A percentile compares a stretch with the other conserved stretches of the same genome.
Evolutionary conservation across 1,284 basidiomycete species (phyloP).

Genomic region (Cystobasidiaceae sp.): DNA sequence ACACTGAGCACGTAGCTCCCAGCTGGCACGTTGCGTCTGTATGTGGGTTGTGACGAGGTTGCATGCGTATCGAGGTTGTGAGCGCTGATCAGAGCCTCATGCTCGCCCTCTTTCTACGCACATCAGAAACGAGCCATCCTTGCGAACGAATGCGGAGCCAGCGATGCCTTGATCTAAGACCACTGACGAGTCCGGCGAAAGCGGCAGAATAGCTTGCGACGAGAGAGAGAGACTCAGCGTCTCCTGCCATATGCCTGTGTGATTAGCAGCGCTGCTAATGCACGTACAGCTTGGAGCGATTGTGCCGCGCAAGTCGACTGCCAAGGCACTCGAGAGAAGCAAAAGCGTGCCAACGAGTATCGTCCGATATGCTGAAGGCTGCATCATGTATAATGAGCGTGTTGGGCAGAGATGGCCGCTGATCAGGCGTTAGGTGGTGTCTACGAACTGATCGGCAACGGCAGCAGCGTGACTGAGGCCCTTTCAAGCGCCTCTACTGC

Average conservation of each 20-base stretch:
- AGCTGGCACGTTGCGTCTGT: constrained; percentile 13
- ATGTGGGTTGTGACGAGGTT: too few species aligned
- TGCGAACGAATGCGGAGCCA: constrained; percentile 13
- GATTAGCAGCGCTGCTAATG: not conserved
- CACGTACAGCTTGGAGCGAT: constrained; percentile 5
- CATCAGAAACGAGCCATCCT: constrained; percentile 27
- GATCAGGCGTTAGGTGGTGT: too few species aligned
- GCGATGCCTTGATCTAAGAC: constrained; percentile 13
- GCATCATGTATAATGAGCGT: not conserved
- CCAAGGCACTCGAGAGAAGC: not conserved
- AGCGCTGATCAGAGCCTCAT: not conserved
- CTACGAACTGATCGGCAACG: too few species aligned
- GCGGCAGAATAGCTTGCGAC: constrained; percentile 1
- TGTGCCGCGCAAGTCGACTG: constrained; percentile 1
- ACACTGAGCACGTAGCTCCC: constrained; percentile 19
- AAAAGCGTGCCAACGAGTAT: not conserved
- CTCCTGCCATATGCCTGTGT: not conserved
- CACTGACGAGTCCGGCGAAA: constrained; percentile 11
- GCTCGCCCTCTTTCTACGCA: not conserved
- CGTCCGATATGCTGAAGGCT: too few species aligned
- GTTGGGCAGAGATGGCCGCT: too few species aligned
- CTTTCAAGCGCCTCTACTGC: too few species aligned
- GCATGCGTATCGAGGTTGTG: not conserved
- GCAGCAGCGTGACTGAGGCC: too few species aligned
- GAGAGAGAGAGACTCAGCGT: not conserved